Percentiles rank a stretch among this genome's conserved stretches.
Conservation (phyloP, 148 eudicot genomes). For the Rhododendron simsii region DNA sequence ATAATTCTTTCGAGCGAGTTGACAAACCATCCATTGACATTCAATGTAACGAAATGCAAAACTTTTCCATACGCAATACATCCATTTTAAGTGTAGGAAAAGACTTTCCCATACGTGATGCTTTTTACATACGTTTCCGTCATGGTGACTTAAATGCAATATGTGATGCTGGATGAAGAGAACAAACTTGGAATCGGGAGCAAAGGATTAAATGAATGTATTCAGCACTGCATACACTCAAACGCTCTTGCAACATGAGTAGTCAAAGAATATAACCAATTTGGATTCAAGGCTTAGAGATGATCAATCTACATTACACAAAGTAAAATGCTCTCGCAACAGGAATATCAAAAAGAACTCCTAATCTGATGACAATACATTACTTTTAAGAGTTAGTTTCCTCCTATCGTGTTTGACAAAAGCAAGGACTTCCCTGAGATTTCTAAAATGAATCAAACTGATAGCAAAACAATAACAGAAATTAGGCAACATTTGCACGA, state of each 20-base stretch:
- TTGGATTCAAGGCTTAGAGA: background rate
- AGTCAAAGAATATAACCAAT: conserved; percentile 7
- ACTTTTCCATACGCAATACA: background rate
- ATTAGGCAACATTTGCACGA: no score
- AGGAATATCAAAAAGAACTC: no score
- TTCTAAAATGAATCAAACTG: no score
- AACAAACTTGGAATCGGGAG: background rate
- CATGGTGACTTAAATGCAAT: background rate
- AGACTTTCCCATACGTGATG: background rate
- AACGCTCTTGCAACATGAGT: background rate
- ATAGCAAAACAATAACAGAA: no score
- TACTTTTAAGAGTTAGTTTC: no score
- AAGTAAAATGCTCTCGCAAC: no score
- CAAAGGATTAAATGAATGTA: background rate
- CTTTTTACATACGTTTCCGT: background rate
- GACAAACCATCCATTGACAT: background rate
- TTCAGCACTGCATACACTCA: background rate
- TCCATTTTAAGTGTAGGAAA: background rate
- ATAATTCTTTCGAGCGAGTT: background rate
- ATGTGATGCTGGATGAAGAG: background rate
- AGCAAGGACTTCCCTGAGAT: no score
- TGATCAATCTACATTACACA: conserved; percentile 22
- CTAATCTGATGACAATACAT: no score
- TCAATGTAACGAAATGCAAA: background rate
- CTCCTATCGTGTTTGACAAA: no score